Evolutionary conservation across 1,139 yeast genomes (phyloP).

Genomic region (Pichia sp.): DNA sequence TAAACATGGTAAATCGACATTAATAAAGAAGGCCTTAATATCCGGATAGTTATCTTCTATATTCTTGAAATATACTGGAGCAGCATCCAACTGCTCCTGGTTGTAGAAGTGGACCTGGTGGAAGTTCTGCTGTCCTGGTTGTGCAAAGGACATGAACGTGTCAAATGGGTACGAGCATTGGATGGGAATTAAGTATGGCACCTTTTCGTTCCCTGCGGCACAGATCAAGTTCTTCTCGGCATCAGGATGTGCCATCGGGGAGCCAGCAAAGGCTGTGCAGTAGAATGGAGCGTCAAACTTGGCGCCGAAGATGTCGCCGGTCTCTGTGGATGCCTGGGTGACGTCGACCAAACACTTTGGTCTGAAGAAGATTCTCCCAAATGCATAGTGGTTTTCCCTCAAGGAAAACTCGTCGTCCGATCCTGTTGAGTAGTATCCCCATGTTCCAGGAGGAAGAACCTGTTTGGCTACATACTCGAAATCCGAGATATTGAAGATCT

Average conservation of each 20-base stretch:
- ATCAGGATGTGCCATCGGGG: slow-evolving; percentile 58
- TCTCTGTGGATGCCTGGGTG: slow-evolving; percentile 35
- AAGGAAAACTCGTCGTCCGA: slow-evolving; percentile 37
- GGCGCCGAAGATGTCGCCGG: slow-evolving; percentile 41
- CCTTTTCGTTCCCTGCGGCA: slow-evolving; percentile 42
- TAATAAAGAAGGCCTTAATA: slow-evolving; percentile 49
- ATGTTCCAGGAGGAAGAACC: slow-evolving; percentile 33
- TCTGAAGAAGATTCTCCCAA: slow-evolving; percentile 39
- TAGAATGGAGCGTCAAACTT: slow-evolving; percentile 52
- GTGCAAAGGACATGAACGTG: slow-evolving; percentile 43
- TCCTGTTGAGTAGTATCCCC: slow-evolving; percentile 38
- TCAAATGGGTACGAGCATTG: slow-evolving; percentile 47
- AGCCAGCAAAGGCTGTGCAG: slow-evolving; percentile 64
- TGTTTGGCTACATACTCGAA: slow-evolving; percentile 37
- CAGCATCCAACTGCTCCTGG: slow-evolving; percentile 35
- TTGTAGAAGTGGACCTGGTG: slow-evolving; percentile 49
- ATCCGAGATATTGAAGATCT: slow-evolving; percentile 35
- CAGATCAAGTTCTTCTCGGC: slow-evolving; percentile 54
- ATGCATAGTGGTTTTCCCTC: slow-evolving; percentile 39
- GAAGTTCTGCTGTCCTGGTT: slow-evolving; percentile 45
- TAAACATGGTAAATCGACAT: slow-evolving; percentile 55
- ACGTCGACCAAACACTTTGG: slow-evolving; percentile 46
- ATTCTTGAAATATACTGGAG: slow-evolving; percentile 30
- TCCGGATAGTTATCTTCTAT: slow-evolving; percentile 39
- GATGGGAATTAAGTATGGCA: slow-evolving; percentile 51